Percentiles rank a stretch among this genome's conserved stretches.
Evolutionary conservation across 2,329 filamentous ascomycete genomes (phyloP).

Genomic region (Penicillium psychrosexuale): DNA sequence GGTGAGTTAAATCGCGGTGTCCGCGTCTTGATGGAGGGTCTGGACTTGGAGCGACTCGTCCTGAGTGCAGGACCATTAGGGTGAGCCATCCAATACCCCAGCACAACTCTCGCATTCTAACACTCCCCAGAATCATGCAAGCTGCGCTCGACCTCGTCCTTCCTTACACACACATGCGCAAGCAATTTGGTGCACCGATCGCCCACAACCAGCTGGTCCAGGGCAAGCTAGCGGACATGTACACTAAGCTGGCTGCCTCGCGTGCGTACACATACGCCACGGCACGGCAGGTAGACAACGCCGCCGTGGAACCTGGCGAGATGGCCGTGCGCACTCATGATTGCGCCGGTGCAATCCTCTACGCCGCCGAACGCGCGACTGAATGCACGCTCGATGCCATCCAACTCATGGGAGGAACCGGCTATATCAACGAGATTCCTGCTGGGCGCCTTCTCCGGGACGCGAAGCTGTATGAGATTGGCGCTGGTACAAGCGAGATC

Average conservation of each 20-base stretch:
- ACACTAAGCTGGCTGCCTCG: constrained; percentile 83
- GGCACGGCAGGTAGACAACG: constrained; percentile 74
- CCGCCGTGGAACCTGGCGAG: constrained; percentile 43
- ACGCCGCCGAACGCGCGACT: constrained; percentile 81
- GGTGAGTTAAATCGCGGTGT: constrained; percentile 79
- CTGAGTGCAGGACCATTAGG: constrained; percentile 87
- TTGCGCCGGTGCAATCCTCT: constrained; percentile 90
- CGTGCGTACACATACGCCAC: constrained; percentile 85
- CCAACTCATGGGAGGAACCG: constrained; percentile 90
- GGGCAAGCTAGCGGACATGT: constrained; percentile 93
- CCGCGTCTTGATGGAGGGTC: constrained; percentile 88
- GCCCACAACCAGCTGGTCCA: constrained; percentile 92
- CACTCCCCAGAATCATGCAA: constrained; percentile 71
- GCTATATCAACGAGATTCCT: constrained; percentile 92
- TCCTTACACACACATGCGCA: constrained; percentile 83
- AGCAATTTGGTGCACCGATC: constrained; percentile 83
- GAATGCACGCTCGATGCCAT: constrained; percentile 85
- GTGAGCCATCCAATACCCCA: constrained; percentile 28
- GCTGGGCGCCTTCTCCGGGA: constrained; percentile 79
- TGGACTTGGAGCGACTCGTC: constrained; percentile 90
- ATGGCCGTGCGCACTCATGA: constrained; percentile 73
- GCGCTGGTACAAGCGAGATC: constrained; percentile 92
- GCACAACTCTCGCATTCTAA: constrained; percentile 7
- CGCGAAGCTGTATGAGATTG: constrained; percentile 89
- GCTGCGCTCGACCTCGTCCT: constrained; percentile 79